Base-by-base conservation (phyloP, 495 filamentous ascomycete species). In the Coniosporium apollinis region DNA sequence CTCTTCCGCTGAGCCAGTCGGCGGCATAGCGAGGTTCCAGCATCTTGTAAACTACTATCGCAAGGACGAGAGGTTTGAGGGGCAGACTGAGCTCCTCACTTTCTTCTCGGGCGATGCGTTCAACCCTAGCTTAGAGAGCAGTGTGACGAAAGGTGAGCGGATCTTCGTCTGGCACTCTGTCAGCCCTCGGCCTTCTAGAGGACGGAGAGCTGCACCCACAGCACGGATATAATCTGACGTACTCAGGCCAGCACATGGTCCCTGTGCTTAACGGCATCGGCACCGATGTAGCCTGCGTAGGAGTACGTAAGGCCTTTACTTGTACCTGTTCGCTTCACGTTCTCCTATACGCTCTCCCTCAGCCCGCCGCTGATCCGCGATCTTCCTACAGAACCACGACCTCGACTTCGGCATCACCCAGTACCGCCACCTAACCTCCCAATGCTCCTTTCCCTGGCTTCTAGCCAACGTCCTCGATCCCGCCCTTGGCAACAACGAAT, bases 41-140 rank as follows among this genome's bases (percentile, higher is more conserved):
- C 70, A 73, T n/a, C 61, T 89, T 6, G 59, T 69, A 25, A 74
- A 82, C 30, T 58, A 82, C 52, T 94, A 92, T 55, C 70, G 74
- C 15, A 56, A 61, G 2, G 57, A 68, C 32, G 50, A 65, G 9
- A 56, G 55, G 15, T 89, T 69, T 49, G 48, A 58, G 15, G 66
- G 55, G 5, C 76, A 79, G 43, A 64, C 81, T 4, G 55, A 67
- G 11, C 57, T 83, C 8, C 52, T 91, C 6, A 87, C 81, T 5
- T 64, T 93, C 42, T 94, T 94, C 57, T 89, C 82, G 6, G 84
- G 85, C 22, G 85, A 94, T 67, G 82, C 76, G 3, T 94, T 85
- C 58, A 92, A 94, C 51, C 85, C 85, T 0, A 82, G 77, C 41
- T 55, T 92, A 32, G 84, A 94, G 54, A 82, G 74, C 42, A 76